phyloP scores from a whole-genome alignment of 495 filamentous ascomycete species.

The Hypoxylon lenormandii region DNA sequence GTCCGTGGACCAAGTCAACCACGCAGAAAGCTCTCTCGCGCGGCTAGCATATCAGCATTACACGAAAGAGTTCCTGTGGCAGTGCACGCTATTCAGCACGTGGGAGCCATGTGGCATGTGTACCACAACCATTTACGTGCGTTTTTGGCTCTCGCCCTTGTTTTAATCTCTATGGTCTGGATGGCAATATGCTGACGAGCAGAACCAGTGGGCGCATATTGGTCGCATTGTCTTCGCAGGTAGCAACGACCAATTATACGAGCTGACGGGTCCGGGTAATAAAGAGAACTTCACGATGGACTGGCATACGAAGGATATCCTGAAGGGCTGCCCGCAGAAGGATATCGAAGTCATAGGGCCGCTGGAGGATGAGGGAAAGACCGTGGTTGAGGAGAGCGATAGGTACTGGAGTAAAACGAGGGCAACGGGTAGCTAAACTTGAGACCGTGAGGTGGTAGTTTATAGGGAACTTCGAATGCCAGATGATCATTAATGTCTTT shows the following conservation, averaged over 20 bases:
- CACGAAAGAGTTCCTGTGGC: slow-evolving; percentile 61
- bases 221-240: slow-evolving; percentile 67
- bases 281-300: slow-evolving; percentile 67
- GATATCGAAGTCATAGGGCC: slow-evolving; percentile 64
- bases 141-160: slow-evolving; percentile 9
- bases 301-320: slow-evolving; percentile 62
- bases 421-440: background rate
- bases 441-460: no score
- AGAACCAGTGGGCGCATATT: slow-evolving; percentile 68
- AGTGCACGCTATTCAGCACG: slow-evolving; percentile 64
- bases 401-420: slow-evolving; percentile 60
- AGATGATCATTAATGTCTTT: background rate
- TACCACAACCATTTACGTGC: slow-evolving; percentile 50
- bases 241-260: slow-evolving; percentile 60
- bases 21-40: slow-evolving; percentile 65
- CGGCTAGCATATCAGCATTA: slow-evolving; percentile 65
- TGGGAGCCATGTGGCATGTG: slow-evolving; percentile 72
- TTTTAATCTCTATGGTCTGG: background rate
- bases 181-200: slow-evolving; percentile 12
- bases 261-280: slow-evolving; percentile 62
- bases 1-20: slow-evolving; percentile 68
- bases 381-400: slow-evolving; percentile 60
- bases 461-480: background rate
- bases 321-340: slow-evolving; percentile 59
- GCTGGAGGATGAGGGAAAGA: slow-evolving; percentile 57